Evolutionary conservation across 2,329 filamentous ascomycete genomes (phyloP).

Genomic region (Fusarium setosum): DNA sequence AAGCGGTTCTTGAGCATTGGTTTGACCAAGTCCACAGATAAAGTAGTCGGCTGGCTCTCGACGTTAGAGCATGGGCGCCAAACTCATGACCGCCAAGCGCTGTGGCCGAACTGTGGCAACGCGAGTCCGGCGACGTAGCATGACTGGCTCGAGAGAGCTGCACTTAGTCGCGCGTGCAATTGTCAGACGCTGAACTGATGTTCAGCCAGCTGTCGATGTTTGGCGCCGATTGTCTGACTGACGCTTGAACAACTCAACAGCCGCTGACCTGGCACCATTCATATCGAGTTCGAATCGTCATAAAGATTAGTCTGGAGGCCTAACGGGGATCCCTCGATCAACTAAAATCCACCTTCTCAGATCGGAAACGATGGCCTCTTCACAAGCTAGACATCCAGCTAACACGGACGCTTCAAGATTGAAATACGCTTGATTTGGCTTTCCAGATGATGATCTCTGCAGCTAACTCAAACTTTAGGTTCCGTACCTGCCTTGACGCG

Average conservation of each 20-base stretch:
- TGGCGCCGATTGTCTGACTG: neutral
- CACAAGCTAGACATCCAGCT: conserved; percentile 1
- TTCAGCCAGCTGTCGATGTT: neutral
- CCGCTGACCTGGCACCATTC: neutral
- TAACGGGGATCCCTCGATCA: neutral
- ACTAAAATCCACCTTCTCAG: neutral
- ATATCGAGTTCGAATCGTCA: neutral
- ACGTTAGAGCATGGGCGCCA: conserved; percentile 27
- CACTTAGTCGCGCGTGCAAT: conserved; percentile 12
- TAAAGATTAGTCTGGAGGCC: neutral
- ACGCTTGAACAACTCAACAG: neutral
- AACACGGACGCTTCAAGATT: neutral
- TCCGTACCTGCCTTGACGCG: conserved; percentile 14
- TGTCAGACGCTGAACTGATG: conserved; percentile 10
- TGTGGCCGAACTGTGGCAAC: conserved; percentile 23
- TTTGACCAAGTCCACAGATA: conserved; percentile 8
- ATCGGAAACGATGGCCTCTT: conserved; percentile 20
- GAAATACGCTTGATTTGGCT: neutral
- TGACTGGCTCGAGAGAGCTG: conserved; percentile 35
- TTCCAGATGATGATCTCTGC: neutral
- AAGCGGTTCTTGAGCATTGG: conserved; percentile 8
- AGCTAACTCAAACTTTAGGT: conserved; percentile 2
- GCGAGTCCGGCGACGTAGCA: conserved; percentile 19
- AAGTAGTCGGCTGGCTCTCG: conserved; percentile 16
- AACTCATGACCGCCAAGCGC: conserved; percentile 33